Percentiles rank a stretch among this genome's conserved stretches.
phyloP scores from a whole-genome alignment of 2,329 filamentous ascomycete species.

The Gliomastix tumulicola region DNA sequence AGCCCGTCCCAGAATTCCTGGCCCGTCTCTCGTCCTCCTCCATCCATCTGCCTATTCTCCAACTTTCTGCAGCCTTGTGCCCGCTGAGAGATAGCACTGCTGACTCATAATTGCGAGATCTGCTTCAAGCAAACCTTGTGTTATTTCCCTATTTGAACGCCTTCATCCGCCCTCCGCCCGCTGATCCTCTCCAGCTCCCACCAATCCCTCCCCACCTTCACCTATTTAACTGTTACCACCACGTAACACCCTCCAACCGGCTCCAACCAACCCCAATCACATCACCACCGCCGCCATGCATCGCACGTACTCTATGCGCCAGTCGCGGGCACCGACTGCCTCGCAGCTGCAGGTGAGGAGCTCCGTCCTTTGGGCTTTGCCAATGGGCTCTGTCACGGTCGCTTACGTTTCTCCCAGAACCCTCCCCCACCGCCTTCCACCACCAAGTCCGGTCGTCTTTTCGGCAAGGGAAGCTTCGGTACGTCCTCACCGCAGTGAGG shows the following conservation, averaged over 20 bases:
- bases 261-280: background rate
- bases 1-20: no score
- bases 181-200: background rate
- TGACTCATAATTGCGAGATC: no score
- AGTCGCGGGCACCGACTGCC: constrained; percentile 90
- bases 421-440: constrained; percentile 86
- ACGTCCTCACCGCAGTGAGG: constrained; percentile 33
- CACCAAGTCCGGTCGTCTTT: constrained; percentile 86
- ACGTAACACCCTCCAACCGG: background rate
- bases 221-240: background rate
- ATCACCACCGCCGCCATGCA: constrained; percentile 59
- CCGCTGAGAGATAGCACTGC: no score
- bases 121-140: no score
- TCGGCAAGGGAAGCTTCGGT: constrained; percentile 83
- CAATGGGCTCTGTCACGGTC: no score
- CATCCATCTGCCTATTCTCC: no score
- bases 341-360: constrained; percentile 57
- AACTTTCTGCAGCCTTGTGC: no score
- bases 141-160: background rate
- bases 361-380: no score
- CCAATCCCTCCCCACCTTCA: background rate
- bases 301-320: constrained; percentile 98
- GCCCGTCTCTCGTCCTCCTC: no score
- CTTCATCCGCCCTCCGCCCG: constrained; percentile 6
- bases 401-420: constrained; percentile 61